phyloP scores from a whole-genome alignment of 179 eudicot genomes.

The Actinidia chinensis region DNA sequence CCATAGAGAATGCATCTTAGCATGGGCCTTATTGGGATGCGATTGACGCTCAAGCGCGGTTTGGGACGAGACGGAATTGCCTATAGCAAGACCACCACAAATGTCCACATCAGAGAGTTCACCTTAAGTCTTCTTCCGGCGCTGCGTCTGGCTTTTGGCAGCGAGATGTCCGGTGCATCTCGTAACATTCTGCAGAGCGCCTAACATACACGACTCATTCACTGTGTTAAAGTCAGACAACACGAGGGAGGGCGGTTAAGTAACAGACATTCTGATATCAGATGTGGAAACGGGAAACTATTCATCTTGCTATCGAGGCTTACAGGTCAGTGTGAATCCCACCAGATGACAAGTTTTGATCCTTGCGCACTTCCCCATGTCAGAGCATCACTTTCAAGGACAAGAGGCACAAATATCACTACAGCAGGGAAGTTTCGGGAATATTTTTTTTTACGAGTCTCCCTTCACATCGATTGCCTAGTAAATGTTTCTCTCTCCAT shows the following conservation, averaged over 20 bases:
- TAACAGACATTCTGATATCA: slow-evolving; percentile 38
- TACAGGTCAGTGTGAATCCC: slow-evolving; percentile 48
- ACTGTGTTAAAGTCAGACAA: slow-evolving; percentile 52
- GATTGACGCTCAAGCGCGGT: slow-evolving; percentile 66
- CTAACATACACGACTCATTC: slow-evolving; percentile 45
- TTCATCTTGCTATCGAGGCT: slow-evolving; percentile 46
- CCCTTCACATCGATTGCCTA: slow-evolving; percentile 52
- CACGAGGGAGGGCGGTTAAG: slow-evolving; percentile 67
- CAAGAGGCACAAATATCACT: slow-evolving; percentile 37
- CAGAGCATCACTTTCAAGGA: slow-evolving; percentile 35
- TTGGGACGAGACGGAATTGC: slow-evolving; percentile 78
- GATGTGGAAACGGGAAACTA: slow-evolving; percentile 40
- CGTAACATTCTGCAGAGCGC: slow-evolving; percentile 40
- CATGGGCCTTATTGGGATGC: slow-evolving; percentile 67
- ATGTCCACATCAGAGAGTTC: slow-evolving; percentile 49
- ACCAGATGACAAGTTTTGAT: slow-evolving; percentile 57
- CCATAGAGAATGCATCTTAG: slow-evolving; percentile 73
- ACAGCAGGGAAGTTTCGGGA: slow-evolving; percentile 44
- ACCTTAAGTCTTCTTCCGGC: slow-evolving; percentile 53
- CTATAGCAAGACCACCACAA: slow-evolving; percentile 44
- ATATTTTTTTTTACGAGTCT: slow-evolving; percentile 39
- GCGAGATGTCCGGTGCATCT: slow-evolving; percentile 84
- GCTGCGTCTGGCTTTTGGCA: slow-evolving; percentile 62
- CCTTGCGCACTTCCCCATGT: slow-evolving; percentile 47
- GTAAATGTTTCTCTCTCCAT: slow-evolving; percentile 36